Percentiles rank a stretch among this genome's conserved stretches.
phyloP scores from a whole-genome alignment of 140 eudicot genomes.

The Oenanthe javanica region DNA sequence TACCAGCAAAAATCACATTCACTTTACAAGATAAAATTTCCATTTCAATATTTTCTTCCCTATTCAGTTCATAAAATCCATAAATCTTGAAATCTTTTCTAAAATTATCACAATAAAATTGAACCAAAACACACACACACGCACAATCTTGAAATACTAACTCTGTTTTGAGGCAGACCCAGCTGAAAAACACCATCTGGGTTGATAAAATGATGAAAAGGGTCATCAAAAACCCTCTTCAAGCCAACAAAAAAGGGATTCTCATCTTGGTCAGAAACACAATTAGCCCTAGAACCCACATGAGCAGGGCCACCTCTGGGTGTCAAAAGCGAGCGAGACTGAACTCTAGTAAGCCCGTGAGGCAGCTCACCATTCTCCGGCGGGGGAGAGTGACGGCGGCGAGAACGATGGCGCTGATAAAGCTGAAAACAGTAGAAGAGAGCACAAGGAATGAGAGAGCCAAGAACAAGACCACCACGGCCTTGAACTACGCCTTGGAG shows the following conservation, averaged over 20 bases:
- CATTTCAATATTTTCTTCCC: no score
- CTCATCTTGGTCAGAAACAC: conserved; percentile 37
- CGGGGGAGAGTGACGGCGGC: conserved; percentile 4
- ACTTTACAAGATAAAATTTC: not conserved
- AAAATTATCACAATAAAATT: not conserved
- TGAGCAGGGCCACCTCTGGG: conserved; percentile 58
- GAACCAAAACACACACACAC: not conserved
- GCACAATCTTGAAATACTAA: conserved; percentile 1
- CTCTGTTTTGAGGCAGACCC: conserved; percentile 65
- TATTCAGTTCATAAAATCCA: not conserved
- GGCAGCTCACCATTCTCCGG: conserved; percentile 4
- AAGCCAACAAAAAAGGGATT: conserved; percentile 49
- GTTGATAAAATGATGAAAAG: conserved; percentile 35
- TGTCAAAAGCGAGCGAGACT: conserved; percentile 48
- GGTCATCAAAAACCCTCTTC: conserved; percentile 39
- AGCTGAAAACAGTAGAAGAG: conserved; percentile 78
- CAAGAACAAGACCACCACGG: conserved; percentile 74
- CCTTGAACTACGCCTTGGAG: conserved; percentile 92
- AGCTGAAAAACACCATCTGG: conserved; percentile 69
- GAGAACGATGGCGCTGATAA: conserved; percentile 39
- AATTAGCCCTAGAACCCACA: conserved; percentile 55
- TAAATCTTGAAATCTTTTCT: not conserved
- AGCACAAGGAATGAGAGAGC: conserved; percentile 88
- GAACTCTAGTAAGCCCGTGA: conserved; percentile 41
- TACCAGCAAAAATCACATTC: not conserved